phyloP scores from a whole-genome alignment of 2,329 filamentous ascomycete genomes.

The Talaromyces sp. region DNA sequence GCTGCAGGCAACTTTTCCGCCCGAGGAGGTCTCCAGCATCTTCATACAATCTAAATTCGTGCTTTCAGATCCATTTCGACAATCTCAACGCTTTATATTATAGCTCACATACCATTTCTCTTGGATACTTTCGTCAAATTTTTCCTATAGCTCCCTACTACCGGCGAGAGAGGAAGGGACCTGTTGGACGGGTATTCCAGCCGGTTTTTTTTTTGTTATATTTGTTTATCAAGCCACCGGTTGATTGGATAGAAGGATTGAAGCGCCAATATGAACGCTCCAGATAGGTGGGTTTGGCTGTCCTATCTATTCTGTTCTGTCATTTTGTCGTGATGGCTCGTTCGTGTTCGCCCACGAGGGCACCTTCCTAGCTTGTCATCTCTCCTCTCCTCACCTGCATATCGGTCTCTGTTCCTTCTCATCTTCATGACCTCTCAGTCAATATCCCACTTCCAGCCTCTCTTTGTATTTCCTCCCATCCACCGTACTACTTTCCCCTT shows the following conservation, averaged over 20 bases:
- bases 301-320: neutral
- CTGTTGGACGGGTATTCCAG: neutral
- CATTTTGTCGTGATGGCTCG: neutral
- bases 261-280: slow-evolving; percentile 18
- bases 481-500: neutral
- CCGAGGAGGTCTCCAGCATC: neutral
- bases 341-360: neutral
- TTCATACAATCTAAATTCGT: neutral
- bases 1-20: slow-evolving; percentile 4
- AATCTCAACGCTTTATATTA: neutral
- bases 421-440: neutral
- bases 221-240: neutral
- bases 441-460: neutral
- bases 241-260: neutral
- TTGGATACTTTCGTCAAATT: neutral
- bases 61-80: neutral
- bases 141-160: neutral
- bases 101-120: neutral
- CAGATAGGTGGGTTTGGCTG: slow-evolving; percentile 19
- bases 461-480: neutral
- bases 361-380: neutral
- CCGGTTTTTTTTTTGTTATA: neutral
- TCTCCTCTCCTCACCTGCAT: neutral
- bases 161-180: neutral
- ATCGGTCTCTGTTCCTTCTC: neutral